Evolutionary conservation across 257 asterid species (phyloP).

Genomic region (Perilla frutescens): DNA sequence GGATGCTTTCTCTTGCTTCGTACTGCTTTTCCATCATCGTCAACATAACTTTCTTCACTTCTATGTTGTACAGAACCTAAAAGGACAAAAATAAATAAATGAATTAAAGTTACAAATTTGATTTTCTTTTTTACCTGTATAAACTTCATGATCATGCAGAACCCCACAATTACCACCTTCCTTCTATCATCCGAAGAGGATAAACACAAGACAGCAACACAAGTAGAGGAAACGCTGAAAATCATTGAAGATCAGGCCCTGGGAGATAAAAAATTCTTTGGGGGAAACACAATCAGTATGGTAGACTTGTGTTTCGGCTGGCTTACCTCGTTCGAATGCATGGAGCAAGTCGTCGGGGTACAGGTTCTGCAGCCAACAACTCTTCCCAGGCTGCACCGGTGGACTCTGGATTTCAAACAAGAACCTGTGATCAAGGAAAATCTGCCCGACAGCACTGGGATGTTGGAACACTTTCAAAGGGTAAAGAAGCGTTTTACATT

Average conservation of each 20-base stretch:
- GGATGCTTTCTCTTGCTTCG: background rate
- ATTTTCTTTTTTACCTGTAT: background rate
- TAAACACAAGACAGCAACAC: slow-evolving; percentile 32
- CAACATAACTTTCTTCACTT: background rate
- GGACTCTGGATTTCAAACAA: slow-evolving; percentile 46
- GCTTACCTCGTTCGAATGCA: slow-evolving; percentile 34
- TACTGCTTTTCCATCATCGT: background rate
- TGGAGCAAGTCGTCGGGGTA: slow-evolving; percentile 36
- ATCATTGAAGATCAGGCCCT: slow-evolving; percentile 48
- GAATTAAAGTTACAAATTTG: background rate
- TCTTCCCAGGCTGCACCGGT: slow-evolving; percentile 45
- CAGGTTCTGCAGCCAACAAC: slow-evolving; percentile 33
- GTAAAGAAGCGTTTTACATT: slow-evolving; percentile 26
- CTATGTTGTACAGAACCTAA: background rate
- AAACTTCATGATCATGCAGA: slow-evolving; percentile 30
- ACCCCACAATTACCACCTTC: slow-evolving; percentile 26
- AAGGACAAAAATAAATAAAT: background rate
- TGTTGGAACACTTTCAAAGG: slow-evolving; percentile 36
- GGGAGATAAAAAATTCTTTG: slow-evolving; percentile 53
- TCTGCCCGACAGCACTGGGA: slow-evolving; percentile 31
- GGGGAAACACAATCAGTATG: slow-evolving; percentile 45
- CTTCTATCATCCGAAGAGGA: slow-evolving; percentile 40
- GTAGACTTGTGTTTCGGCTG: slow-evolving; percentile 51
- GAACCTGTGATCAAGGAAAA: slow-evolving; percentile 40
- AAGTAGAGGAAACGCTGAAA: slow-evolving; percentile 36